Evolutionary conservation across 2,329 filamentous ascomycete genomes (phyloP).

Genomic region (Dothidotthia symphoricarpi): DNA sequence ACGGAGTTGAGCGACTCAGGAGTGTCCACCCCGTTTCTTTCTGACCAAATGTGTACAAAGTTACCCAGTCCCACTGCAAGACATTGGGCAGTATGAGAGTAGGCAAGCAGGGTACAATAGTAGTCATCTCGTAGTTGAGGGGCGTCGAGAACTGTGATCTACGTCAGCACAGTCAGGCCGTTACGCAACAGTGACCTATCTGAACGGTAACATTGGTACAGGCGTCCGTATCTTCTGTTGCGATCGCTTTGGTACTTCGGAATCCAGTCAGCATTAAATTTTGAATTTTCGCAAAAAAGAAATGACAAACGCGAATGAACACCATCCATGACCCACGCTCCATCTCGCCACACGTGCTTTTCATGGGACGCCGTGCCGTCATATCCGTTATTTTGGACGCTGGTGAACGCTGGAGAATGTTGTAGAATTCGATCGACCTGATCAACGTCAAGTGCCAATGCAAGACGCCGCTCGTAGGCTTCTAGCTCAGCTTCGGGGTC

Average conservation of each 20-base stretch:
- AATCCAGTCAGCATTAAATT: conserved; percentile 13
- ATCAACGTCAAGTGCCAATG: conserved; percentile 78
- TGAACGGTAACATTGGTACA: conserved; percentile 73
- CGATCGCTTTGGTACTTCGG: conserved; percentile 27
- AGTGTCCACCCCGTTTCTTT: conserved; percentile 64
- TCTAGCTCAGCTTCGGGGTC: conserved; percentile 61
- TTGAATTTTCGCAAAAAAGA: conserved; percentile 7
- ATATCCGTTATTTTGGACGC: conserved; percentile 5
- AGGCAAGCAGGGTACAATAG: conserved; percentile 89
- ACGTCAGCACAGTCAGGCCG: conserved; percentile 31
- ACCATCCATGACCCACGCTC: conserved; percentile 42
- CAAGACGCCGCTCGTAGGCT: conserved; percentile 71
- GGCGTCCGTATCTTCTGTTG: conserved; percentile 32
- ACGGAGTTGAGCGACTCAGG: conserved; percentile 56
- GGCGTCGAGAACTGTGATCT: conserved; percentile 75
- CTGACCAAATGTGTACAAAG: conserved; percentile 85
- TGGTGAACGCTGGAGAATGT: conserved; percentile 16
- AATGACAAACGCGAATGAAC: conserved; percentile 33
- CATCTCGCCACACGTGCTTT: conserved; percentile 43
- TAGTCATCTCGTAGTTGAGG: conserved; percentile 90
- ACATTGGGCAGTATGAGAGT: conserved; percentile 70
- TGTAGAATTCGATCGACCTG: conserved; percentile 64
- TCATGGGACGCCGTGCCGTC: conserved; percentile 3
- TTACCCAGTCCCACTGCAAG: conserved; percentile 81
- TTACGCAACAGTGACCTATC: conserved; percentile 52